Percentiles rank a stretch among this genome's conserved stretches.
These are phyloP conservation scores for Boletus edulis DNA, from an alignment of 768 basidiomycete species.

Conservation along the genomic window DNA sequence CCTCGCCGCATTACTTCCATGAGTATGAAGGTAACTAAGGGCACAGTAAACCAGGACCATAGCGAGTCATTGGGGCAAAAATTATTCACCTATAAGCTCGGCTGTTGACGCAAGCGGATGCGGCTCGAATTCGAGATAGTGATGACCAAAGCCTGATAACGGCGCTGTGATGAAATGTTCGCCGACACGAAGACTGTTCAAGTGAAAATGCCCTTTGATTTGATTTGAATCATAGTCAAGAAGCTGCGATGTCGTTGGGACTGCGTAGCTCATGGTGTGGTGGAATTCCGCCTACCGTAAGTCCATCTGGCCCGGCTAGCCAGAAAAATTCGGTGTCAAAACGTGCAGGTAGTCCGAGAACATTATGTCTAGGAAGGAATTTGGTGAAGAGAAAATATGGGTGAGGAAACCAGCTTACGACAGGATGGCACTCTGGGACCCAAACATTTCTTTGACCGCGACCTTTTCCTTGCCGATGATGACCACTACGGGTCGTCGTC, in stretches of 20 bases:
- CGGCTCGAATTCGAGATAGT: slow-evolving; percentile 54
- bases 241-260: slow-evolving; percentile 35
- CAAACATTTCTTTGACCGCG: slow-evolving; percentile 54
- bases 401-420: slow-evolving; percentile 38
- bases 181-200: slow-evolving; percentile 47
- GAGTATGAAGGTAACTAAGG: slow-evolving; percentile 57
- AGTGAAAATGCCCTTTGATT: slow-evolving; percentile 49
- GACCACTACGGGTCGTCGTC: slow-evolving; percentile 49
- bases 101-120: slow-evolving; percentile 48
- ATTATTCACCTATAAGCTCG: slow-evolving; percentile 48
- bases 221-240: slow-evolving; percentile 51
- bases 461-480: slow-evolving; percentile 50
- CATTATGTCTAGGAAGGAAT: slow-evolving; percentile 43
- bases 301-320: slow-evolving; percentile 53
- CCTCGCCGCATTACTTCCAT: slow-evolving; percentile 63
- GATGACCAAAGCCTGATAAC: slow-evolving; percentile 51
- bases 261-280: background rate
- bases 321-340: slow-evolving; percentile 61
- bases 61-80: background rate
- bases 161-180: slow-evolving; percentile 47
- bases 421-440: slow-evolving; percentile 50
- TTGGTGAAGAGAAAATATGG: background rate
- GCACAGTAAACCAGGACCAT: slow-evolving; percentile 9
- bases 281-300: slow-evolving; percentile 41
- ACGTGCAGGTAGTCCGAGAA: slow-evolving; percentile 59